Conservation (phyloP, 192 early-diverging fungal species). For the Paraglomus occultum region DNA sequence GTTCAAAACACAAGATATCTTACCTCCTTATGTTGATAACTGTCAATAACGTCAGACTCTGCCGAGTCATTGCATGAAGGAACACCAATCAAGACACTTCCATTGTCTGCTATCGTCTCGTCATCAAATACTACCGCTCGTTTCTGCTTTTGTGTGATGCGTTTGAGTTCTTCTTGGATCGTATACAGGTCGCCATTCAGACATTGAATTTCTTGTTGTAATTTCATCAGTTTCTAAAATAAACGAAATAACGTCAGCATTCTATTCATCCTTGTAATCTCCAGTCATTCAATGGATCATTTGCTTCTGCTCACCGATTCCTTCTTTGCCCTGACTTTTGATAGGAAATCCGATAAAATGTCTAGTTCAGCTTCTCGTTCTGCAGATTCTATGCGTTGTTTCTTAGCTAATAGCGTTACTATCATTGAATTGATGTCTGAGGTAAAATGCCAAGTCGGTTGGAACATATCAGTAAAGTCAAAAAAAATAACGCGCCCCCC, state of each 20-base stretch:
- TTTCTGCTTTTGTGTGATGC: constrained; percentile 29
- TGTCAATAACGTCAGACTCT: constrained; percentile 40
- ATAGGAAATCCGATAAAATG: constrained; percentile 64
- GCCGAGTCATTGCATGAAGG: constrained; percentile 39
- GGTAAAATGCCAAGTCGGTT: neutral
- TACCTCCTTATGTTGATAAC: constrained; percentile 20
- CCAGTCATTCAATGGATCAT: neutral
- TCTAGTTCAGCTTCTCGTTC: constrained; percentile 58
- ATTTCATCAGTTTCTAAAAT: constrained; percentile 38
- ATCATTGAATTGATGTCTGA: constrained; percentile 66
- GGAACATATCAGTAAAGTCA: neutral
- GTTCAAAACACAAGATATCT: neutral
- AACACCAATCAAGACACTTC: constrained; percentile 22
- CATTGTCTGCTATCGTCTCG: constrained; percentile 35
- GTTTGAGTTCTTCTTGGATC: constrained; percentile 39
- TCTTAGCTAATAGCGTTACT: constrained; percentile 57
- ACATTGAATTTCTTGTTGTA: constrained; percentile 44
- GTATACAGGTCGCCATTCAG: constrained; percentile 45
- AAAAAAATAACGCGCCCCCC: neutral
- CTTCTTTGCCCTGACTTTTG: constrained; percentile 57
- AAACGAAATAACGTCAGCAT: neutral
- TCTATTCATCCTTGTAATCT: neutral
- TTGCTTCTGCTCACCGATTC: constrained; percentile 35
- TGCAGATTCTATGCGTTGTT: constrained; percentile 53
- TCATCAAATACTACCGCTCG: constrained; percentile 23